Evolutionary conservation across 164 flowering plant genomes (phyloP), one percentile per base, ranked within the genome.

Genomic region (Chloranthus sessilifolius): DNA sequence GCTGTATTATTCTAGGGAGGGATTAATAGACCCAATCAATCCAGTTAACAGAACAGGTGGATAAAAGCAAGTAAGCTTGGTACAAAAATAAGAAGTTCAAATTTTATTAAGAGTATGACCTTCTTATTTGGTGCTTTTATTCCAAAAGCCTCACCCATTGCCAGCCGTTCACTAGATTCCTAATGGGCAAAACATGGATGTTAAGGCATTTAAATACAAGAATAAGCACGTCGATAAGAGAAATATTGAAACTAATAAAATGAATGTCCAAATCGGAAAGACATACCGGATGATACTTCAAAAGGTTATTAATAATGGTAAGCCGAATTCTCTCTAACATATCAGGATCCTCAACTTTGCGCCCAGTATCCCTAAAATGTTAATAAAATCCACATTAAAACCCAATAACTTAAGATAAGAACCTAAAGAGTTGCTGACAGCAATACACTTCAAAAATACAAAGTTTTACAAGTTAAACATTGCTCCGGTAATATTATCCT

Each of bases 71-170:
- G 6, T 17, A 46, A 41, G 40, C 12, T 9, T n/a, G n/a, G 3
- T 1, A 11, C 16, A 25, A 33, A 12, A 25, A 20, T 22, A 16
- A 21, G 9, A 47, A 6, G 3, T 10, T 35, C 26, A 14, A 17
- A 17, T 2, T n/a, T 12, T 7, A 30, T 10, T 22, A 34, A 56
- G 1, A 24, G 17, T 1, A 29, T 67, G 39, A 92, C 97, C 95
- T 88, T 82, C 66, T 76, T 75, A 53, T 68, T 69, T 37, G 97
- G 95, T 57, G 91, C 79, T 65, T 79, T 79, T 47, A 86, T 70
- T 52, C 99, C 99, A 75, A 92, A 92, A 49, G 80, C 82, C 63
- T 83, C 92, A 34, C 95, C 95, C 89, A 87, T 73, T 16, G 92
- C 95, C 63, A 87, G 95, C 48, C 50, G 66, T 58, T 63, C 81